phyloP scores from a whole-genome alignment of 441 rosid genomes.

The Gossypium armourianum region DNA sequence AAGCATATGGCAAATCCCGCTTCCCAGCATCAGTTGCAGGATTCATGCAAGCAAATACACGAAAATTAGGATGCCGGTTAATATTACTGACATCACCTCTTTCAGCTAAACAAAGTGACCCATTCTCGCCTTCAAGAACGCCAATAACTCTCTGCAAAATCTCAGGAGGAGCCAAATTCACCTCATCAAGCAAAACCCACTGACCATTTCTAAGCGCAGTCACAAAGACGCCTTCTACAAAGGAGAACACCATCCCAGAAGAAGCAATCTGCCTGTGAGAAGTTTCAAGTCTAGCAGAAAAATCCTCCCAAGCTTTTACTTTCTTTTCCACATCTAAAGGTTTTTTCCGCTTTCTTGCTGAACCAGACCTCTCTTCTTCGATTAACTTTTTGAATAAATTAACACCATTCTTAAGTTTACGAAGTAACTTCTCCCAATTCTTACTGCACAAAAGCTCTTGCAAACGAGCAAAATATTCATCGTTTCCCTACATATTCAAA shows the following conservation, averaged over 20 bases:
- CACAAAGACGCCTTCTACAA: constrained; percentile 91
- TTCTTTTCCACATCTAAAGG: constrained; percentile 35
- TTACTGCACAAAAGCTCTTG: constrained; percentile 35
- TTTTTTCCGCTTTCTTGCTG: constrained; percentile 65
- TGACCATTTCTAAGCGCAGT: constrained; percentile 79
- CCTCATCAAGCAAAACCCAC: constrained; percentile 97
- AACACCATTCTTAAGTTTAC: constrained; percentile 40
- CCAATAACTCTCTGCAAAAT: constrained; percentile 80
- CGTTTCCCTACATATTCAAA: constrained; percentile 42
- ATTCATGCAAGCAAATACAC: constrained; percentile 94
- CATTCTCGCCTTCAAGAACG: constrained; percentile 86
- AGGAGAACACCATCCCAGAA: constrained; percentile 81
- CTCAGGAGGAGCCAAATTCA: constrained; percentile 94
- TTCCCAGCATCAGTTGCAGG: constrained; percentile 99
- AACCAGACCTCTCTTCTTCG: constrained; percentile 26
- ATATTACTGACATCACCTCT: constrained; percentile 73
- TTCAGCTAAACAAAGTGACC: constrained; percentile 93
- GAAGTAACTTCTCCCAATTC: constrained; percentile 54
- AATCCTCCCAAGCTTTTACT: constrained; percentile 42
- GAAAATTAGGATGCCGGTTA: constrained; percentile 66
- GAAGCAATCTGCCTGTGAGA: constrained; percentile 47
- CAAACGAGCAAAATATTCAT: constrained; percentile 29
- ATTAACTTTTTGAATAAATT: constrained; percentile 22
- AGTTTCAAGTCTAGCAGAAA: constrained; percentile 47
- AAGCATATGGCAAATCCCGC: constrained; percentile 67